Percentiles rank a stretch among this genome's conserved stretches.
Evolutionary conservation across 352 stramenopile species (phyloP).

Genomic region (Phytophthora rubi): DNA sequence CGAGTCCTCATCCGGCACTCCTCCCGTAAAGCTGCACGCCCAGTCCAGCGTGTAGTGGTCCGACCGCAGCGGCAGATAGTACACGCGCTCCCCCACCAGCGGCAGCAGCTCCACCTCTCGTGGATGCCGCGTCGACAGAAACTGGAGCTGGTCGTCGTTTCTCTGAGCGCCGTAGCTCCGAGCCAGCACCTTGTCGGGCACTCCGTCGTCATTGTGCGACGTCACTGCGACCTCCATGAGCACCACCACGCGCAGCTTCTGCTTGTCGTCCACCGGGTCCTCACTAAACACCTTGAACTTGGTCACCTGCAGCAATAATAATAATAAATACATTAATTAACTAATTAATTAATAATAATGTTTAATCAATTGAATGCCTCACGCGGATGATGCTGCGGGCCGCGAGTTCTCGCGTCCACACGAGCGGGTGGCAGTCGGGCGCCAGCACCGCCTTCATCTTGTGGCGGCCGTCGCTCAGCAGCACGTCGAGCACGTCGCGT

Average conservation of each 20-base stretch:
- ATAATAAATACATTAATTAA: neutral
- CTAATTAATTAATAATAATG: no score
- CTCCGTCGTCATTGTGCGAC: slow-evolving; percentile 3
- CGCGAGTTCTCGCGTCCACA: slow-evolving; percentile 47
- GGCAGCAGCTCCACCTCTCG: slow-evolving; percentile 58
- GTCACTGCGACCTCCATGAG: slow-evolving; percentile 22
- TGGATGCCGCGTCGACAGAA: slow-evolving; percentile 41
- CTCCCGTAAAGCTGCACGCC: slow-evolving; percentile 40
- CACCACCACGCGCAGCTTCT: slow-evolving; percentile 25
- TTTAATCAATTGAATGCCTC: no score
- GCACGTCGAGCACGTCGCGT: slow-evolving; percentile 61
- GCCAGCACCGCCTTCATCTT: slow-evolving; percentile 63
- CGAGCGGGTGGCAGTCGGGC: slow-evolving; percentile 41
- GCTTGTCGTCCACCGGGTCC: slow-evolving; percentile 15
- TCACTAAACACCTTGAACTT: slow-evolving; percentile 40
- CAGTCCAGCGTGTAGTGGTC: slow-evolving; percentile 63
- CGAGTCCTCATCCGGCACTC: slow-evolving; percentile 34
- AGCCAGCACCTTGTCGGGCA: slow-evolving; percentile 26
- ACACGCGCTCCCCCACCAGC: slow-evolving; percentile 48
- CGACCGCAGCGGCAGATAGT: slow-evolving; percentile 63
- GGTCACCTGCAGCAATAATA: slow-evolving; percentile 24
- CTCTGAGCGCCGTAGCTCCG: neutral
- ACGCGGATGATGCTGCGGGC: slow-evolving; percentile 46
- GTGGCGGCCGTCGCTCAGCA: slow-evolving; percentile 64
- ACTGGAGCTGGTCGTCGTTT: slow-evolving; percentile 34